These are phyloP conservation scores for Diaporthe longicolla DNA, from an alignment of 2,329 filamentous ascomycete genomes.

Conservation along the genomic window DNA sequence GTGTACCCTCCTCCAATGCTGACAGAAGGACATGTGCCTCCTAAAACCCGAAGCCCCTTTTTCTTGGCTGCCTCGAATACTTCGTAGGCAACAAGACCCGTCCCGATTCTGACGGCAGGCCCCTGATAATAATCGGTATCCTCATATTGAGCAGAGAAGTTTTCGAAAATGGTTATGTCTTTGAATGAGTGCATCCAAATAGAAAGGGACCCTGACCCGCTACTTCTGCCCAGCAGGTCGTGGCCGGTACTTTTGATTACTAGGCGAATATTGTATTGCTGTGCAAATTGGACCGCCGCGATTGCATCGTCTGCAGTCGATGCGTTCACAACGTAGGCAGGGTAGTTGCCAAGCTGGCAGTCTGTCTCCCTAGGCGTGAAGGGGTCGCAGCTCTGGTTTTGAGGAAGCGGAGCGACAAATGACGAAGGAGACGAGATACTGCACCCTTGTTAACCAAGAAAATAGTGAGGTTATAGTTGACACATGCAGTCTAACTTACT, in stretches of 20 bases:
- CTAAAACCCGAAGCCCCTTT: conserved; percentile 54
- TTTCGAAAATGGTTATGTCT: conserved; percentile 2
- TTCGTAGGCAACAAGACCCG: conserved; percentile 67
- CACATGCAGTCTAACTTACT: conserved; percentile 3
- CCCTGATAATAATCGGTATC: conserved; percentile 54
- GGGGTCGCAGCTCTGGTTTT: conserved; percentile 21
- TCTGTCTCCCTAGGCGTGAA: conserved; percentile 16
- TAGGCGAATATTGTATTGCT: conserved; percentile 53
- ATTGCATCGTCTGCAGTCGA: neutral
- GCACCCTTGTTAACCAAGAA: neutral
- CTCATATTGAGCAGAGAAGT: conserved; percentile 13
- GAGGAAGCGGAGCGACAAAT: conserved; percentile 17
- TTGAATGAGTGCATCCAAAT: conserved; percentile 54
- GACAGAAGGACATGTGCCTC: conserved; percentile 55
- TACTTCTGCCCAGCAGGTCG: conserved; percentile 60
- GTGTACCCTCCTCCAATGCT: conserved; percentile 62
- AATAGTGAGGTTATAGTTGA: neutral
- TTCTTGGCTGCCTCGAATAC: conserved; percentile 63
- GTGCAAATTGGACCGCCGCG: conserved; percentile 13
- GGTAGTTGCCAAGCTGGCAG: conserved; percentile 23
- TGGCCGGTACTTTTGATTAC: conserved; percentile 62
- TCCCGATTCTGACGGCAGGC: conserved; percentile 67
- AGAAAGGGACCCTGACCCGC: conserved; percentile 59
- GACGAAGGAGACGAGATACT: conserved; percentile 19
- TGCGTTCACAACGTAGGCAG: conserved; percentile 27